These are phyloP conservation scores for Rutstroemia sp. DNA, from an alignment of 2,329 filamentous ascomycete genomes.

Conservation along the genomic window DNA sequence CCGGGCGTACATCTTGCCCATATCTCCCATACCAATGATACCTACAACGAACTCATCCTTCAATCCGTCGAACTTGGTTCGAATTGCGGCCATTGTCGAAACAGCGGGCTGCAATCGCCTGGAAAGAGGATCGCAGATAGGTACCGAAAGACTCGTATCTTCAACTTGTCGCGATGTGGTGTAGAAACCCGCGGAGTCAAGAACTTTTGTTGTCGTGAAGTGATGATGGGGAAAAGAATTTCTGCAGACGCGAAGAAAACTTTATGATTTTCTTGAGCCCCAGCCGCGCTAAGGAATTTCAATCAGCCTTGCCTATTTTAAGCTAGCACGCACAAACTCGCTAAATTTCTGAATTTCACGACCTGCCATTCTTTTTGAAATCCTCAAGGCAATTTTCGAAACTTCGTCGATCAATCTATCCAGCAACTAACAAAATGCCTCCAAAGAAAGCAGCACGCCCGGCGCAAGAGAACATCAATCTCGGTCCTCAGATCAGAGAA, in stretches of 20 bases:
- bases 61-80: constrained; percentile 7
- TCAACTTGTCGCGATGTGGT: background rate
- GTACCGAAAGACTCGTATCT: background rate
- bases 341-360: constrained; percentile 6
- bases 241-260: background rate
- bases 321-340: constrained; percentile 14
- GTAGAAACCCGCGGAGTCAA: background rate
- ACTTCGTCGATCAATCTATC: constrained; percentile 18
- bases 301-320: constrained; percentile 22
- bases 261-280: constrained; percentile 7
- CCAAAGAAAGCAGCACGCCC: constrained; percentile 84
- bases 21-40: constrained; percentile 98
- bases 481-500: constrained; percentile 94
- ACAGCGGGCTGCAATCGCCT: too few relatives aligned
- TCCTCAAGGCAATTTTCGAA: constrained; percentile 3
- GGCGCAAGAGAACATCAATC: constrained; percentile 94
- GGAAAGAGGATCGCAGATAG: too few relatives aligned
- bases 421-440: constrained; percentile 74
- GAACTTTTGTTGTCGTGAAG: constrained; percentile 3
- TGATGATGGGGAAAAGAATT: background rate
- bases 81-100: constrained; percentile 2
- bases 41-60: constrained; percentile 63
- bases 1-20: constrained; percentile 97
- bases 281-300: constrained; percentile 4
- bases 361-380: constrained; percentile 2